A percentile compares a stretch with the other conserved stretches of the same genome.
Evolutionary conservation across 1,139 yeast genomes (phyloP).

Genomic region (Pneumocystis canis): DNA sequence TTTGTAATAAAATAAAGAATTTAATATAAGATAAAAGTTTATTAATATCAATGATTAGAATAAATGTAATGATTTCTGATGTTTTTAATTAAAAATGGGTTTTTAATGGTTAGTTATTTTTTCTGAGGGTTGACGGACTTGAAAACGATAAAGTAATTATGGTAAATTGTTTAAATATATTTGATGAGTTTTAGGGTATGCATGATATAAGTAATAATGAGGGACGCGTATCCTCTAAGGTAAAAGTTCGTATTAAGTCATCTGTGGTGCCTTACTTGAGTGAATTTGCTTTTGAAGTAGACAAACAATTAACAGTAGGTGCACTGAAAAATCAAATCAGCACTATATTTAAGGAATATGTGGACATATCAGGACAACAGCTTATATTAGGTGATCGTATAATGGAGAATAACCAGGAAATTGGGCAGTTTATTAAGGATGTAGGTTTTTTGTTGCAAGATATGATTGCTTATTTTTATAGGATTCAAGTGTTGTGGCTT

Average conservation of each 20-base stretch:
- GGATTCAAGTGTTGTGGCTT: not conserved
- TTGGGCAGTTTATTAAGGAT: not conserved
- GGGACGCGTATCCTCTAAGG: not conserved
- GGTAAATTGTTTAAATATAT: not conserved
- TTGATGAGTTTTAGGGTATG: not conserved
- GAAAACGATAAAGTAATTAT: not conserved
- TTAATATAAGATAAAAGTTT: not conserved
- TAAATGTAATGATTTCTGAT: not conserved
- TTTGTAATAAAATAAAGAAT: not conserved
- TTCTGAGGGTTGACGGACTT: not conserved
- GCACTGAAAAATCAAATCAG: not conserved
- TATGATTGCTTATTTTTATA: not conserved
- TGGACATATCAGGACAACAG: not conserved
- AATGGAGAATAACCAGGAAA: not conserved
- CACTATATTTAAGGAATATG: not conserved
- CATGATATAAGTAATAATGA: not conserved
- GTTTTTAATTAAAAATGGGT: not conserved
- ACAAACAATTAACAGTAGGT: not conserved
- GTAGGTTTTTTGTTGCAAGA: not conserved
- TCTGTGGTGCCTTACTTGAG: not conserved
- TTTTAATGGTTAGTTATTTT: not conserved
- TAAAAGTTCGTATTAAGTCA: not conserved
- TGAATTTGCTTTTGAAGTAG: not conserved
- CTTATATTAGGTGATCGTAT: not conserved
- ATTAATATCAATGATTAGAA: not conserved